Conservation (phyloP, 805 yeast species). For the Lipomyces anomalus region DNA sequence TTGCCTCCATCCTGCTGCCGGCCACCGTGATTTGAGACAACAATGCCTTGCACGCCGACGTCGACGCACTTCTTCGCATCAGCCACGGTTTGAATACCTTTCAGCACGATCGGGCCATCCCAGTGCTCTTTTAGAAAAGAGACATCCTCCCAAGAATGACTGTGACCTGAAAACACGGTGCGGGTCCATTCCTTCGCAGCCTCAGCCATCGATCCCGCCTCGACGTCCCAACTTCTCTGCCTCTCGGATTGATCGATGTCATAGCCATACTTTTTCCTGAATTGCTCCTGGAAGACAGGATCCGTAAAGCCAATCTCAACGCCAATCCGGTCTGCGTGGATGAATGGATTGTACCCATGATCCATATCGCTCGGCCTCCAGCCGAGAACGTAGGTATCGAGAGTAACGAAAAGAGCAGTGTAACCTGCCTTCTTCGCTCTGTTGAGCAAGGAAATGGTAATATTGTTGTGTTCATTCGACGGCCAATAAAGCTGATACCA, state of each 20-base stretch:
- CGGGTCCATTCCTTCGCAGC: slow-evolving; percentile 16
- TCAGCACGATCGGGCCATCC: slow-evolving; percentile 40
- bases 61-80: slow-evolving; percentile 62
- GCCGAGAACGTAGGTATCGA: slow-evolving; percentile 24
- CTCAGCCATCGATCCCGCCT: slow-evolving; percentile 10
- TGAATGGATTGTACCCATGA: slow-evolving; percentile 28
- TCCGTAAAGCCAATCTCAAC: slow-evolving; percentile 30
- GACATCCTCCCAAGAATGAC: slow-evolving; percentile 22
- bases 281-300: slow-evolving; percentile 24
- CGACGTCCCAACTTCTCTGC: too few species aligned
- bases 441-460: slow-evolving; percentile 18
- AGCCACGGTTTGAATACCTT: slow-evolving; percentile 67
- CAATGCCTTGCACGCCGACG: slow-evolving; percentile 61
- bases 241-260: too few species aligned
- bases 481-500: slow-evolving; percentile 28
- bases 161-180: slow-evolving; percentile 14
- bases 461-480: slow-evolving; percentile 11
- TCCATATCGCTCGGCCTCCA: slow-evolving; percentile 30
- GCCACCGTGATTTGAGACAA: slow-evolving; percentile 76
- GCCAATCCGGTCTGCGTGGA: slow-evolving; percentile 25
- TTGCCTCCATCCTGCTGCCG: slow-evolving; percentile 52
- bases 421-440: slow-evolving; percentile 21
- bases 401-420: slow-evolving; percentile 22
- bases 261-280: too few species aligned
- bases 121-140: slow-evolving; percentile 14